phyloP scores from a whole-genome alignment of 768 basidiomycete species.

The Chlorophyllum brunneum region DNA sequence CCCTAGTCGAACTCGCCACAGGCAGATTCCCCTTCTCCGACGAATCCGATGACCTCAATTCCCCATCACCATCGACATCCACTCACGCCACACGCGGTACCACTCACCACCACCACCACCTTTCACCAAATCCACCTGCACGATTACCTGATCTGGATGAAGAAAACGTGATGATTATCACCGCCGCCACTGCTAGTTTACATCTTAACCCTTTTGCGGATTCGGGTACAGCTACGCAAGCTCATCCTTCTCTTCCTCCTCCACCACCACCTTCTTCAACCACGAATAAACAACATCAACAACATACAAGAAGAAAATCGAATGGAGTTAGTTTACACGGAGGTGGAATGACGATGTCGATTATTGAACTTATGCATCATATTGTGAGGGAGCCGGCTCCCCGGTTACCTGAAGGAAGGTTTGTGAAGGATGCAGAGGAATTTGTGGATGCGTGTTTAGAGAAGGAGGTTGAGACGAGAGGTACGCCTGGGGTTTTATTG shows the following conservation, averaged over 20 bases:
- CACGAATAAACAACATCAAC: constrained; percentile 16
- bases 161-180: constrained; percentile 45
- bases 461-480: constrained; percentile 83
- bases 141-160: constrained; percentile 59
- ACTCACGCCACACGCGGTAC: background rate
- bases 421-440: constrained; percentile 67
- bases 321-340: constrained; percentile 79
- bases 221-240: background rate
- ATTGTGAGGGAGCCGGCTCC: constrained; percentile 99
- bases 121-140: background rate
- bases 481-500: constrained; percentile 82
- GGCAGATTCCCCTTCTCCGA: constrained; percentile 97
- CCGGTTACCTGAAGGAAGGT: constrained; percentile 61
- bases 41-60: constrained; percentile 39
- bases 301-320: constrained; percentile 44
- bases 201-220: constrained; percentile 26
- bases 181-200: constrained; percentile 40
- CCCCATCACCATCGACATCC: constrained; percentile 30
- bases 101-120: background rate
- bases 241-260: background rate
- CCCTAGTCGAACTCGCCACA: constrained; percentile 94
- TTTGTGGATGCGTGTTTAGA: constrained; percentile 89
- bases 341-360: constrained; percentile 95
- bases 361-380: constrained; percentile 94
- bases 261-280: background rate